Conservation (phyloP, 2,329 filamentous ascomycete species). For the Alternaria gaisen region DNA sequence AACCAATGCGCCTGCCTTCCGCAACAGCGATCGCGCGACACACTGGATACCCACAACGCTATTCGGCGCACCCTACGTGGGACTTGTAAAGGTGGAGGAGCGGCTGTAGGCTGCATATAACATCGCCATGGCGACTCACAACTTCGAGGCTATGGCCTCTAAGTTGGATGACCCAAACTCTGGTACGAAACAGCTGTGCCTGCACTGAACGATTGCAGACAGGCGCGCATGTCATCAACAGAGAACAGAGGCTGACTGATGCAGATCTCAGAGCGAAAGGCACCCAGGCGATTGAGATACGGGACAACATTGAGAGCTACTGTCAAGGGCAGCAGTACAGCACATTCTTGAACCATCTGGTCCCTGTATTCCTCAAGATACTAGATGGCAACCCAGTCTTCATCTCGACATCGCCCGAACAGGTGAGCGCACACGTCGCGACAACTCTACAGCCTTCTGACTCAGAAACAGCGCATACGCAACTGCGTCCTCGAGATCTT, state of each 20-base stretch:
- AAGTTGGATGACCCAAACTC: slow-evolving; percentile 57
- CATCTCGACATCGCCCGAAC: slow-evolving; percentile 87
- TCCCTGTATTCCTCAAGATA: slow-evolving; percentile 88
- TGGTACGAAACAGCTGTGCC: slow-evolving; percentile 35
- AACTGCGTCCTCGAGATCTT: slow-evolving; percentile 95
- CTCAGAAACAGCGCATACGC: slow-evolving; percentile 74
- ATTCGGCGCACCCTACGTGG: slow-evolving; percentile 15
- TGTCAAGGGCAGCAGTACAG: slow-evolving; percentile 79
- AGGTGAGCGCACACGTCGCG: slow-evolving; percentile 64
- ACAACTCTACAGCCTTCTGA: slow-evolving; percentile 21
- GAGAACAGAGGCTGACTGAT: slow-evolving; percentile 28
- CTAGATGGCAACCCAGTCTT: slow-evolving; percentile 89
- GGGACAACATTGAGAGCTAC: slow-evolving; percentile 91
- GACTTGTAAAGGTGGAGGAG: slow-evolving; percentile 24
- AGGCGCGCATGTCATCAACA: slow-evolving; percentile 4
- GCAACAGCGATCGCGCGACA: slow-evolving; percentile 23
- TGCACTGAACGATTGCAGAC: neutral
- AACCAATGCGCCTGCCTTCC: slow-evolving; percentile 38
- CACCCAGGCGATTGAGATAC: slow-evolving; percentile 83
- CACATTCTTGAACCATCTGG: slow-evolving; percentile 83
- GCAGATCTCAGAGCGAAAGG: slow-evolving; percentile 83
- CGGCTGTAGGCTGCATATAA: slow-evolving; percentile 36
- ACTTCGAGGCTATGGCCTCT: slow-evolving; percentile 57
- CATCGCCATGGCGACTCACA: slow-evolving; percentile 51
- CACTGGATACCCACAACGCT: slow-evolving; percentile 21